Evolutionary conservation across 1,139 yeast species (phyloP).

Genomic region (Eremothecium sinecaudum): DNA sequence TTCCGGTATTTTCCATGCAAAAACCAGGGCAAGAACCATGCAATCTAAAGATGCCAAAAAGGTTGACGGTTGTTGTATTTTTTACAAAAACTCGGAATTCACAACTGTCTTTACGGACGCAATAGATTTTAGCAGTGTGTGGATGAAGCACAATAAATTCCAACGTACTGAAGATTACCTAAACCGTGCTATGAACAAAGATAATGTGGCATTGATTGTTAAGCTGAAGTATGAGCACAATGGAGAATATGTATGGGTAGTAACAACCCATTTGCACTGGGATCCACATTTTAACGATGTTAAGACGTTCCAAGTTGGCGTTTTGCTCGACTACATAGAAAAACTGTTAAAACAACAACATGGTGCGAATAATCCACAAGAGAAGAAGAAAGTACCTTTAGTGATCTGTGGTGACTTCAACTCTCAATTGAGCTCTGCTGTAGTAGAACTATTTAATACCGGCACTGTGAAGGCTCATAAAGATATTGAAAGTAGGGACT

Average conservation of each 20-base stretch:
- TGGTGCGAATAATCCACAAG: constrained; percentile 36
- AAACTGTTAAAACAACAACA: constrained; percentile 35
- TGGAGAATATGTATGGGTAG: constrained; percentile 64
- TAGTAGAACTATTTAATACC: constrained; percentile 75
- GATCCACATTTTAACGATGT: constrained; percentile 96
- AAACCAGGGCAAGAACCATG: constrained; percentile 92
- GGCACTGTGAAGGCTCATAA: constrained; percentile 66
- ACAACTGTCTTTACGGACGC: constrained; percentile 60
- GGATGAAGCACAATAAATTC: constrained; percentile 80
- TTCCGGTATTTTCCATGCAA: constrained; percentile 71
- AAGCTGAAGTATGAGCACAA: constrained; percentile 65
- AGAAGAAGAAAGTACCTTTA: constrained; percentile 58
- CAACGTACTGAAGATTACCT: constrained; percentile 91
- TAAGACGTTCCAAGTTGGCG: constrained; percentile 89
- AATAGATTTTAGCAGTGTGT: constrained; percentile 80
- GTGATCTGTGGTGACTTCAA: constrained; percentile 94
- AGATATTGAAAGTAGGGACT: constrained; percentile 79
- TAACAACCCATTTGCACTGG: constrained; percentile 96
- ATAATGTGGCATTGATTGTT: constrained; percentile 79
- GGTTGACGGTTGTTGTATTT: constrained; percentile 96
- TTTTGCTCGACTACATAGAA: constrained; percentile 80
- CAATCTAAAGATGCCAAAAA: constrained; percentile 69
- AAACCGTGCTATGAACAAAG: constrained; percentile 93
- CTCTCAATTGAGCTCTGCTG: constrained; percentile 81
- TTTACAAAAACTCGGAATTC: constrained; percentile 63